phyloP scores from a whole-genome alignment of 2,329 filamentous ascomycete genomes.

The Fusarium caatingaense region DNA sequence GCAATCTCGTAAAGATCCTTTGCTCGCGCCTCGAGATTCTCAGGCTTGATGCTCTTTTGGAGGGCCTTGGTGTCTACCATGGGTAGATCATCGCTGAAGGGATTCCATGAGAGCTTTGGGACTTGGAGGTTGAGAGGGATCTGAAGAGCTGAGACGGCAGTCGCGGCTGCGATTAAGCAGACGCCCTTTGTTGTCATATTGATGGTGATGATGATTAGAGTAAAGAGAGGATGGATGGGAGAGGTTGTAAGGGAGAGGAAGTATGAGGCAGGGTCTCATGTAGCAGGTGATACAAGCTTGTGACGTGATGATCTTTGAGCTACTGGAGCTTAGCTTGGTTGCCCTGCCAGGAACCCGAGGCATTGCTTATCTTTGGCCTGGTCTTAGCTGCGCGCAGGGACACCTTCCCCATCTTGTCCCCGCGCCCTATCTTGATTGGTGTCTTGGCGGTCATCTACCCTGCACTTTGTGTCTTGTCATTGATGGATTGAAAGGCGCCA shows the following conservation, averaged over 20 bases:
- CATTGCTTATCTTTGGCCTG: conserved; percentile 36
- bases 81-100: conserved; percentile 47
- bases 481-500: not conserved
- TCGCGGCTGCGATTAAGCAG: conserved; percentile 43
- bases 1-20: conserved; percentile 72
- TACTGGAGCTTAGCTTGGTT: conserved; percentile 32
- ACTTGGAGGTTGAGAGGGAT: conserved; percentile 39
- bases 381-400: not conserved
- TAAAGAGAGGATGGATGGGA: not conserved
- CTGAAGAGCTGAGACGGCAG: conserved; percentile 46
- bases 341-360: conserved; percentile 39
- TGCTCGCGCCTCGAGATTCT: conserved; percentile 69
- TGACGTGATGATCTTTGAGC: conserved; percentile 37
- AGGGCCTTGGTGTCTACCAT: conserved; percentile 66
- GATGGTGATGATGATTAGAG: not conserved
- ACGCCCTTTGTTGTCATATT: conserved; percentile 44
- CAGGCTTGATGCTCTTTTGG: conserved; percentile 65
- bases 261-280: conserved; percentile 20
- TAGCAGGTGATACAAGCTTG: conserved; percentile 35
- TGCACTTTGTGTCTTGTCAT: not conserved
- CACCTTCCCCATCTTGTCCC: not conserved
- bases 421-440: conserved; percentile 13
- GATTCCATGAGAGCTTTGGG: conserved; percentile 34
- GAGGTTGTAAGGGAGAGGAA: not conserved
- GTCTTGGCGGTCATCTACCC: conserved; percentile 24